Evolutionary conservation across 1,284 basidiomycete species (phyloP).

Genomic region (Apiotrichum domesticum): DNA sequence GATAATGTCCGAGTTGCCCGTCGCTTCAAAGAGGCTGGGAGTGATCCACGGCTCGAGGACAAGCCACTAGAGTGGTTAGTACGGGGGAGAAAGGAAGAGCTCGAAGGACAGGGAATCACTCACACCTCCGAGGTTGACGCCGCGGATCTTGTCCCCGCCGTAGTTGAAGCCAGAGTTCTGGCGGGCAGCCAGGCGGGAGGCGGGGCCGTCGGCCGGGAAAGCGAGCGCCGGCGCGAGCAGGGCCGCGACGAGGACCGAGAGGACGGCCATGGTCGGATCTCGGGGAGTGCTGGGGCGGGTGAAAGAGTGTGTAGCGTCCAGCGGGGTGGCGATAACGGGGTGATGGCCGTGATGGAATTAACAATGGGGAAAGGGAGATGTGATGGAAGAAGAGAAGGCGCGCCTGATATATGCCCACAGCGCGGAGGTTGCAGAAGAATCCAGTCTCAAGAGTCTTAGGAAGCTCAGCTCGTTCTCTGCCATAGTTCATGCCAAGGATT

Average conservation of each 20-base stretch:
- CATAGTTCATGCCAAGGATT: no score
- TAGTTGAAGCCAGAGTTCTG: slow-evolving; percentile 20
- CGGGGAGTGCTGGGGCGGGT: not conserved
- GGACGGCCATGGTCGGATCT: not conserved
- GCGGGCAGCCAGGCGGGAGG: not conserved
- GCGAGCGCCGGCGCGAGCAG: not conserved
- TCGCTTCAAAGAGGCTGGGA: slow-evolving; percentile 76
- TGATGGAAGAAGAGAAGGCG: no score
- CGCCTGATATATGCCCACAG: no score
- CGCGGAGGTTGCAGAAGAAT: no score
- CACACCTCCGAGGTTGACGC: slow-evolving; percentile 47
- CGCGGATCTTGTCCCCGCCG: slow-evolving; percentile 41
- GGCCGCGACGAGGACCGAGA: not conserved
- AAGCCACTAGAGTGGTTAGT: slow-evolving; percentile 23
- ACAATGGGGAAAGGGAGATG: no score
- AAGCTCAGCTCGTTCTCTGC: no score
- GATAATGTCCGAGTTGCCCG: slow-evolving; percentile 59
- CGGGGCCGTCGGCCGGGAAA: not conserved
- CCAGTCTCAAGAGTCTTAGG: no score
- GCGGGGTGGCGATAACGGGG: no score
- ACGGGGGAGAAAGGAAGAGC: not conserved
- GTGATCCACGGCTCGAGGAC: slow-evolving; percentile 49
- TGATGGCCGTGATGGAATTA: no score
- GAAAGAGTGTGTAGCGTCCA: not conserved
- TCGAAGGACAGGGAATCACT: slow-evolving; percentile 8